Conservation (phyloP, 805 yeast genomes). For the Myxozyma vanderwaltii region DNA sequence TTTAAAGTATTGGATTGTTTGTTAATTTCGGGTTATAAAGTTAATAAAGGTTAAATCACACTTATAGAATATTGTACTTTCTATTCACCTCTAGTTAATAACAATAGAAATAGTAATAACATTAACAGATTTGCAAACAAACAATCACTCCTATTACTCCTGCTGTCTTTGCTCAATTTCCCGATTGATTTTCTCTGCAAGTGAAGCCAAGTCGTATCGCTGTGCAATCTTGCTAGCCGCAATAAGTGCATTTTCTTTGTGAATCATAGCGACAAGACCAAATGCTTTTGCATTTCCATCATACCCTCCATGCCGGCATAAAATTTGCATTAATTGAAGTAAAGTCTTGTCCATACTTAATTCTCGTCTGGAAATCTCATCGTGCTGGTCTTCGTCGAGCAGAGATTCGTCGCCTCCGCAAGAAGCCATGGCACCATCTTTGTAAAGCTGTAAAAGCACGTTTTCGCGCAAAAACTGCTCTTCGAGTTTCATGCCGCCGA, state of each 20-base stretch:
- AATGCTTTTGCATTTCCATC: conserved; percentile 66
- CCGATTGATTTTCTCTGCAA: conserved; percentile 58
- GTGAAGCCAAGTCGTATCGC: conserved; percentile 56
- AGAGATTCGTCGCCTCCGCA: conserved; percentile 48
- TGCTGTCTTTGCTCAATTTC: conserved; percentile 48
- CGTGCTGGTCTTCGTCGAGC: conserved; percentile 47
- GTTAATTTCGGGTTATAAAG: neutral
- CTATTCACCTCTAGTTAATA: neutral
- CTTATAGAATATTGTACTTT: neutral
- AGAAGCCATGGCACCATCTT: conserved; percentile 39
- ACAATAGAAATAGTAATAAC: neutral
- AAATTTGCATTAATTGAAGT: conserved; percentile 70
- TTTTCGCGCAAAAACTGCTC: conserved; percentile 29
- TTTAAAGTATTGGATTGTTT: neutral
- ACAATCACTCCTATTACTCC: conserved; percentile 4
- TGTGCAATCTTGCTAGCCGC: conserved; percentile 88
- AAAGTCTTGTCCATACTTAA: conserved; percentile 72
- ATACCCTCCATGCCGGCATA: conserved; percentile 55
- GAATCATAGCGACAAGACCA: conserved; percentile 66
- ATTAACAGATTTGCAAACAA: no score
- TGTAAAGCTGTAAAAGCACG: conserved; percentile 25
- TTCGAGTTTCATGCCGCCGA: conserved; percentile 21
- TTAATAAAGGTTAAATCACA: conserved; percentile 6
- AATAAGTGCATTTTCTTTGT: conserved; percentile 73
- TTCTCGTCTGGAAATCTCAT: conserved; percentile 54